phyloP scores from a whole-genome alignment of 495 filamentous ascomycete species.

The Penicillium desertorum region DNA sequence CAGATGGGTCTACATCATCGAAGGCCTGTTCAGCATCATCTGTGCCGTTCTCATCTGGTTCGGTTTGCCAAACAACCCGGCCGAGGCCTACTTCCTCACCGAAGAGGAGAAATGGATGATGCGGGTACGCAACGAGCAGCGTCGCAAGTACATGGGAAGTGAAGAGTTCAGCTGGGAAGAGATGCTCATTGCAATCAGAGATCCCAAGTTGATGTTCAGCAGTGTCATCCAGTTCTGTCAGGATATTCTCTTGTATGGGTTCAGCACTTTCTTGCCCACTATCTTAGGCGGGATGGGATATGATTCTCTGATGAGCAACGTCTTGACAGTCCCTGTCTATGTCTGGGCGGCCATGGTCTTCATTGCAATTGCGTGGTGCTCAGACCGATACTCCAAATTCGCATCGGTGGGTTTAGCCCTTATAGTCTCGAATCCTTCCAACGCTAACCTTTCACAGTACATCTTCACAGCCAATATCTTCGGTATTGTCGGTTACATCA shows the following conservation, averaged over 20 bases:
- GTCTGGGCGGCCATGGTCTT: slow-evolving; percentile 44
- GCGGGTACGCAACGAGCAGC: slow-evolving; percentile 44
- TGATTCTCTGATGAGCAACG: slow-evolving; percentile 46
- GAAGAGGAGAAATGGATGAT: slow-evolving; percentile 53
- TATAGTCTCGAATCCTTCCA: background rate
- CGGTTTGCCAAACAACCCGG: slow-evolving; percentile 57
- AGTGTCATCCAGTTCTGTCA: slow-evolving; percentile 52
- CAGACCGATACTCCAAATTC: slow-evolving; percentile 42
- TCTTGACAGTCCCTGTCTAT: slow-evolving; percentile 48
- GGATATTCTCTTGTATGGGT: slow-evolving; percentile 59
- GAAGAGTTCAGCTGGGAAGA: slow-evolving; percentile 55
- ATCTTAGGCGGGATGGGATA: slow-evolving; percentile 56
- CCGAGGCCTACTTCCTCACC: slow-evolving; percentile 52
- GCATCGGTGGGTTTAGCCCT: slow-evolving; percentile 26
- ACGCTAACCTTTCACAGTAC: slow-evolving; percentile 25
- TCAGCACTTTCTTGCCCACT: slow-evolving; percentile 59
- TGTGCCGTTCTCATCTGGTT: slow-evolving; percentile 54
- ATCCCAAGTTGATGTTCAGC: slow-evolving; percentile 44
- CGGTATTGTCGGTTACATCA: slow-evolving; percentile 52
- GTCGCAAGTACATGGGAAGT: slow-evolving; percentile 45
- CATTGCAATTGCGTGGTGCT: slow-evolving; percentile 41
- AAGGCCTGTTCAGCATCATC: slow-evolving; percentile 52
- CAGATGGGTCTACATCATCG: slow-evolving; percentile 55
- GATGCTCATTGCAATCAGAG: slow-evolving; percentile 43
- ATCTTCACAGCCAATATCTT: slow-evolving; percentile 46